A percentile compares a stretch with the other conserved stretches of the same genome.
Evolutionary conservation across 1,284 basidiomycete genomes (phyloP).

Genomic region (Sutorius eximius): DNA sequence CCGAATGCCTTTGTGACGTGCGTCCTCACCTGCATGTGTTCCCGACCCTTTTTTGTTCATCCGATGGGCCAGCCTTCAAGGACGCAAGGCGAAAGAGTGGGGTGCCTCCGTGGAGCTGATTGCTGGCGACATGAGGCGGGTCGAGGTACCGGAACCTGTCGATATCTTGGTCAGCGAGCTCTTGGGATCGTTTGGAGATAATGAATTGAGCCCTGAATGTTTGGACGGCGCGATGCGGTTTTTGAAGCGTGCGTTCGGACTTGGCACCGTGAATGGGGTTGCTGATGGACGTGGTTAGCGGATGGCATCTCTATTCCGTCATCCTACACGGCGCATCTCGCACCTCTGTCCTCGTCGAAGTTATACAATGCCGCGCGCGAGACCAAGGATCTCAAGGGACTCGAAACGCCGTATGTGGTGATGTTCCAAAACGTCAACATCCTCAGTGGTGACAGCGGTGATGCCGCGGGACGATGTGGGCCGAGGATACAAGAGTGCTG

Average conservation of each 20-base stretch:
- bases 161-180: slow-evolving; percentile 97
- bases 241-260: slow-evolving; percentile 58
- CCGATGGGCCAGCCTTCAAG: slow-evolving; percentile 64
- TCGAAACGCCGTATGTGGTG: slow-evolving; percentile 97
- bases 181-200: slow-evolving; percentile 96
- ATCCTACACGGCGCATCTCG: slow-evolving; percentile 93
- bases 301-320: slow-evolving; percentile 94
- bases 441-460: slow-evolving; percentile 70
- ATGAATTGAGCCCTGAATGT: slow-evolving; percentile 97
- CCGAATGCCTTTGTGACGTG: slow-evolving; percentile 91
- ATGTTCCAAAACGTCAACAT: slow-evolving; percentile 94
- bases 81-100: slow-evolving; percentile 83
- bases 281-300: slow-evolving; percentile 46
- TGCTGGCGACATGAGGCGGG: slow-evolving; percentile 91
- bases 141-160: slow-evolving; percentile 79
- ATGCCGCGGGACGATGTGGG: slow-evolving; percentile 67
- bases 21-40: slow-evolving; percentile 33
- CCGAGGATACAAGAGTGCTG: slow-evolving; percentile 92
- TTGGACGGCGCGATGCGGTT: slow-evolving; percentile 94
- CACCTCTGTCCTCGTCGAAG: slow-evolving; percentile 92
- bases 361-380: slow-evolving; percentile 80
- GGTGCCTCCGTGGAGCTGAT: slow-evolving; percentile 76
- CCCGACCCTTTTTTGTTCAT: slow-evolving; percentile 21
- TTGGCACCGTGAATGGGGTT: not conserved
- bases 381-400: slow-evolving; percentile 59